Percentiles rank a stretch among this genome's conserved stretches.
Conservation (phyloP, 108 stramenopile genomes). For the Chaetoceros muelleri region DNA sequence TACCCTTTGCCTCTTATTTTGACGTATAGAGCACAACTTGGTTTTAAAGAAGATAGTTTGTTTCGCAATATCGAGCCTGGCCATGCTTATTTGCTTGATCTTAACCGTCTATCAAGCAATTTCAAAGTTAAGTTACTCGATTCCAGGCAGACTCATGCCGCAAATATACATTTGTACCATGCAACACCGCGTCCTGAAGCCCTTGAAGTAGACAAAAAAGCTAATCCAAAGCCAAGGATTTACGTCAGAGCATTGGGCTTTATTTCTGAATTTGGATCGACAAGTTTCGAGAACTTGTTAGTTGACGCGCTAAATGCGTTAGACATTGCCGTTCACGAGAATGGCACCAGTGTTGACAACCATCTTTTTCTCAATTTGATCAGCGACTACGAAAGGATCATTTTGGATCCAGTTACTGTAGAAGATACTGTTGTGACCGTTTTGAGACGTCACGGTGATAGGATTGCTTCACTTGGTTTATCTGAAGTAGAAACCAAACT, state of each 20-base stretch:
- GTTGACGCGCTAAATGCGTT: conserved; percentile 92
- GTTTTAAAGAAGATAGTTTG: conserved; percentile 84
- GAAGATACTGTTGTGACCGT: conserved; percentile 82
- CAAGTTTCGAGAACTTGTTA: conserved; percentile 82
- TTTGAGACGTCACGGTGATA: conserved; percentile 73
- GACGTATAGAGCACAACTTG: conserved; percentile 74
- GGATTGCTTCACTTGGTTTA: conserved; percentile 78
- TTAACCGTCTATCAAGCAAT: conserved; percentile 76
- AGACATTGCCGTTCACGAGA: conserved; percentile 47
- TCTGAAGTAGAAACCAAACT: conserved; percentile 89
- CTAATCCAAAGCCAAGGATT: conserved; percentile 58
- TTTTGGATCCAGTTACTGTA: conserved; percentile 76
- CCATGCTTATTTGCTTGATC: conserved; percentile 83
- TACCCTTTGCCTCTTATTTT: conserved; percentile 73
- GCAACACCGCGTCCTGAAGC: conserved; percentile 72
- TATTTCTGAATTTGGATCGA: conserved; percentile 57
- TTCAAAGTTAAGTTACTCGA: conserved; percentile 78
- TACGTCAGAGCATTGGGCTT: conserved; percentile 83
- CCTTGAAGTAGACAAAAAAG: conserved; percentile 70
- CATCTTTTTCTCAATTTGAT: conserved; percentile 96
- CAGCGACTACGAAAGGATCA: conserved; percentile 67
- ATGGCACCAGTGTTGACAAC: conserved; percentile 48
- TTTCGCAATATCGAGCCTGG: conserved; percentile 93
- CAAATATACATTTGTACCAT: conserved; percentile 91
- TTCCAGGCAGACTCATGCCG: conserved; percentile 60